Evolutionary conservation across 2,329 filamentous ascomycete genomes (phyloP), one percentile per base, ranked within the genome.

Genomic region (Teratosphaeria epicoccoides): DNA sequence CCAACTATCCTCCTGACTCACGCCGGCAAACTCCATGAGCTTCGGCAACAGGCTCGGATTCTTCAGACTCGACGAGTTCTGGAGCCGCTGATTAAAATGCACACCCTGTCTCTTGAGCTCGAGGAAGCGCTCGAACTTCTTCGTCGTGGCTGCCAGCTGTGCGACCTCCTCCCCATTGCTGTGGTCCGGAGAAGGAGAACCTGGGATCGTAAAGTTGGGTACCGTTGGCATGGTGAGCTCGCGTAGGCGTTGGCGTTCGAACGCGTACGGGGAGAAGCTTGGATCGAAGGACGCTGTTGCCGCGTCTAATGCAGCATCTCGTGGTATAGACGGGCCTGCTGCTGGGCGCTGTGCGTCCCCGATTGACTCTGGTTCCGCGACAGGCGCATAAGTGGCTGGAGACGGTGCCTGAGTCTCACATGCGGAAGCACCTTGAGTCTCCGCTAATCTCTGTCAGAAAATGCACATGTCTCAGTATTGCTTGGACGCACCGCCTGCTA

Each of bases 31-130:
- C 23, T 74, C 76, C 71, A 88, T 76, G 51, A 91, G 73, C 69
- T 87, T 88, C 56, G 85, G 81, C 68, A 82, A 79, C 49, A 90
- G 71, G 43, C 78, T 79, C 2, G 87, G 87, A 63, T 91, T 91
- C 49, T 80, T 79, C 53, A 90, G 71, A 6, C 84, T 80, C 0
- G 78, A 70, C 0, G 83, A 85, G 52, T 77, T 76, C 29, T 84
- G 79, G 7, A 93, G 73, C 55, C 85, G 83, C 60, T 81, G 75
- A 66, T 93, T 90, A 74, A 91, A 91, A 68, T 93, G 87, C 14
- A 83, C 75, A 4, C 83, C 83, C 56, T 84, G 80, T 62, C 80
- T 82, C 71, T 93, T 93, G n/a, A 91, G 76, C 45, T 80, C 75
- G 0, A 91, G 77, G 58, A 93, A 91, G 53, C 82, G 80, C 56